A percentile compares a stretch with the other conserved stretches of the same genome.
phyloP scores from a whole-genome alignment of 495 filamentous ascomycete genomes.

The Penicillium robsamsonii region DNA sequence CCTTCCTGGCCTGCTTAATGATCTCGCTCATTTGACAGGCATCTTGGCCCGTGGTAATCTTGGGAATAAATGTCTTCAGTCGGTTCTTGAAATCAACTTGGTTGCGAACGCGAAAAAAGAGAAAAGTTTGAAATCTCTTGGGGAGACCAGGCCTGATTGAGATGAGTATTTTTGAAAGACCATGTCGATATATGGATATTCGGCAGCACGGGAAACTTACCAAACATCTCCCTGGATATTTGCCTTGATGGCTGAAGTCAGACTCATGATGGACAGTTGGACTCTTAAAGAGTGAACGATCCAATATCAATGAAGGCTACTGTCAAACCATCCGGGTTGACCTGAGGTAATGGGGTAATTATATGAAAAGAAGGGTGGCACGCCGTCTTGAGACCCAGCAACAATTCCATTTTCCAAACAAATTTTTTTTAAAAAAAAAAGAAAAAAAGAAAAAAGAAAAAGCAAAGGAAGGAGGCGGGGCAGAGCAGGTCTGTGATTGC shows the following conservation, averaged over 20 bases:
- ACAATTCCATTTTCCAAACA: neutral
- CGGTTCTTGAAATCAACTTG: slow-evolving; percentile 12
- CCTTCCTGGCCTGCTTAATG: slow-evolving; percentile 1
- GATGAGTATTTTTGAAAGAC: neutral
- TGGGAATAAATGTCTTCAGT: slow-evolving; percentile 6
- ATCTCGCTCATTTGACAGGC: slow-evolving; percentile 7
- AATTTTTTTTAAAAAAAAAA: no score
- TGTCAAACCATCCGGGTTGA: neutral
- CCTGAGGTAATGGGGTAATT: neutral
- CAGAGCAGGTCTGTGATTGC: neutral
- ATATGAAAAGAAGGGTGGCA: neutral
- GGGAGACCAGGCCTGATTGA: slow-evolving; percentile 18
- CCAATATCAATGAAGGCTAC: neutral
- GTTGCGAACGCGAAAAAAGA: slow-evolving; percentile 18
- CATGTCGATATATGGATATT: neutral
- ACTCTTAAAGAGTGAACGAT: neutral
- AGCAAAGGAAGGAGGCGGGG: neutral
- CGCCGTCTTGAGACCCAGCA: neutral
- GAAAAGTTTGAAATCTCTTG: slow-evolving; percentile 15
- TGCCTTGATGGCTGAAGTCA: slow-evolving; percentile 4
- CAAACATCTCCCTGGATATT: slow-evolving; percentile 22
- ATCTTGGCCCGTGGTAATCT: slow-evolving; percentile 3
- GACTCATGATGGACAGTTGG: neutral
- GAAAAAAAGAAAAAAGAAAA: neutral
- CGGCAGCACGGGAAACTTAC: neutral